These are phyloP conservation scores for Boletus rufocinnamomeus DNA, from an alignment of 768 basidiomycete genomes.

Conservation along the genomic window DNA sequence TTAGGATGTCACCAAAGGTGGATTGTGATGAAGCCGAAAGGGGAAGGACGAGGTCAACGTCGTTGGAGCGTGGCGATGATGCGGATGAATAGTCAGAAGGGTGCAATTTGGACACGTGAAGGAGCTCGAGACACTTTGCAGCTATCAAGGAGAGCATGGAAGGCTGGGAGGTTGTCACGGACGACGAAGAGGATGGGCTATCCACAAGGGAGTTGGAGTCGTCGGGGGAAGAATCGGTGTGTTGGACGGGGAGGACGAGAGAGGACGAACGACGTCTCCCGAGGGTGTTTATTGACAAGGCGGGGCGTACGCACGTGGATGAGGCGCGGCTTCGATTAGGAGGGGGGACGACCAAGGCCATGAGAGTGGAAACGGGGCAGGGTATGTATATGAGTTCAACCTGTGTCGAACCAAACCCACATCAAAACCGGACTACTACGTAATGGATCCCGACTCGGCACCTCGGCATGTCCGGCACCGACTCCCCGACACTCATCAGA, in stretches of 20 bases:
- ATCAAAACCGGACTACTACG: constrained; percentile 27
- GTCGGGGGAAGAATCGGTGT: constrained; percentile 14
- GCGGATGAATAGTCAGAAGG: constrained; percentile 45
- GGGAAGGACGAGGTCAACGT: constrained; percentile 54
- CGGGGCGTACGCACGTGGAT: constrained; percentile 57
- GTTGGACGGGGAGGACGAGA: constrained; percentile 39
- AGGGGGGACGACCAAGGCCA: constrained; percentile 42
- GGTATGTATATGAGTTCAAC: constrained; percentile 2
- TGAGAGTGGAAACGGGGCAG: constrained; percentile 5
- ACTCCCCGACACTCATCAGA: background rate
- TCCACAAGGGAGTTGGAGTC: background rate
- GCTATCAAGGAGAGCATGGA: constrained; percentile 55
- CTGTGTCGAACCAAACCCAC: constrained; percentile 6
- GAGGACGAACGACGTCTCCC: constrained; percentile 57
- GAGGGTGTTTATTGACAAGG: constrained; percentile 52
- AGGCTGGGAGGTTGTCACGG: constrained; percentile 27
- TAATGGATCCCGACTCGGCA: constrained; percentile 23
- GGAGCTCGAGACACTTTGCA: constrained; percentile 53
- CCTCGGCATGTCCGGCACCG: constrained; percentile 18
- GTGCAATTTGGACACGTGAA: constrained; percentile 48
- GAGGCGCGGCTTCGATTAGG: constrained; percentile 56
- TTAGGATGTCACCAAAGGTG: constrained; percentile 46
- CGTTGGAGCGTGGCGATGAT: constrained; percentile 45
- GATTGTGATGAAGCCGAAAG: constrained; percentile 52
- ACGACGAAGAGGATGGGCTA: constrained; percentile 5